Base-by-base conservation (phyloP, 2,329 filamentous ascomycete species). In the Monosporascus cannonballus region DNA sequence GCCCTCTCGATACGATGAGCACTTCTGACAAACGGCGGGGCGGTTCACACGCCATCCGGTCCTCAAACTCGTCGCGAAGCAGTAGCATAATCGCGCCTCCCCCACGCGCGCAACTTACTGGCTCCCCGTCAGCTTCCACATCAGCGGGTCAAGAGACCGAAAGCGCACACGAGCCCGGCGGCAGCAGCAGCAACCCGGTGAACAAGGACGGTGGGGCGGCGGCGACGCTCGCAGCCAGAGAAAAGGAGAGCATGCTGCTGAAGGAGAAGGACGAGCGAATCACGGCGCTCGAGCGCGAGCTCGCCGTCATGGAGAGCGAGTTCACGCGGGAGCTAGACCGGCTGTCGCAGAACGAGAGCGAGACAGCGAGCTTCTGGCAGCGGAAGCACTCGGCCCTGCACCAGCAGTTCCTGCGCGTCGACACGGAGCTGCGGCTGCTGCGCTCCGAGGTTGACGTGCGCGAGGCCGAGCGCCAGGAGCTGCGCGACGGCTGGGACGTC, bases 321-420 rank as follows among this genome's bases (percentile, higher is more conserved):
- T 83, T 84, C 63, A 67, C 71, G 50, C 72, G 72, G 37, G 74
- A 81, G 61, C 72, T 84, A 18, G 77, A 80, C 62, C 72, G 71
- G 58, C 72, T 83, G 18, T 76, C 73, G 60, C 71, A 74, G 63
- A 73, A 74, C 63, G 80, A 84, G 69, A 76, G 73, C 67, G 79
- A 83, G 64, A 76, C 74, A 48, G 72, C 79, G 3, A 73, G 73
- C 15, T 81, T 79, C 63, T 84, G 81, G 79, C 80, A 84, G 67
- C 66, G 73, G 45, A 81, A 80, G 61, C 76, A 82, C 66, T 74
- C 73, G 53, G 67, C 65, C 34, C 65, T 83, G 45, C 75, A 81
- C 64, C 75, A 78, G 67, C 76, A 77, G 59, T 77, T 76, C 55
- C 65, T 78, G 44, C 71, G 76, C 24, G 73, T 73, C 4, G 80